phyloP scores from a whole-genome alignment of 192 early-diverging fungal species.

The Irineochytrium annulatum region DNA sequence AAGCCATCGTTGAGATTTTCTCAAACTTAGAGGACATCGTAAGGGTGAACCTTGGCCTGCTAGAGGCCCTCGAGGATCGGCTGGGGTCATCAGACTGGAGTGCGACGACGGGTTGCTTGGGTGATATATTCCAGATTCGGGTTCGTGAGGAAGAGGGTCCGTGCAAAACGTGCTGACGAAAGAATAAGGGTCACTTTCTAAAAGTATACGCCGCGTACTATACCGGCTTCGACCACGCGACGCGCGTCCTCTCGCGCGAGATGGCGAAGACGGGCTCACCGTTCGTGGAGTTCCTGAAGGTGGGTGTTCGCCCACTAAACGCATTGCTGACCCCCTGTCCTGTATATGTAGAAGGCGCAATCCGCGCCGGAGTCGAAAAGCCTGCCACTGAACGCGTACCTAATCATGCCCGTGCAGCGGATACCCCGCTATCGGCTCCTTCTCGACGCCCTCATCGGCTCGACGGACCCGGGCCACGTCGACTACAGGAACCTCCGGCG shows the following conservation, averaged over 20 bases:
- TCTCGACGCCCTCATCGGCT: constrained; percentile 45
- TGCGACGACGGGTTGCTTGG: background rate
- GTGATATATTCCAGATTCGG: background rate
- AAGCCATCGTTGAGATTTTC: background rate
- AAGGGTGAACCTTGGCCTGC: background rate
- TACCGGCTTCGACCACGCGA: constrained; percentile 2
- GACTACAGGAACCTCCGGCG: constrained; percentile 69
- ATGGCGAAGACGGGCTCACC: background rate
- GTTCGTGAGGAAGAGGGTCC: background rate
- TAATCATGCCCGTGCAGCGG: constrained; percentile 88
- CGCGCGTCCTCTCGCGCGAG: background rate
- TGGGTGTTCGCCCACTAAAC: too few relatives aligned
- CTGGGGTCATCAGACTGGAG: background rate
- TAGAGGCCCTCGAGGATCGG: background rate
- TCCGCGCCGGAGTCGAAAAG: background rate
- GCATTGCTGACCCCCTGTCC: background rate
- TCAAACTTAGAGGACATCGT: constrained; percentile 4
- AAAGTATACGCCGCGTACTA: constrained; percentile 13
- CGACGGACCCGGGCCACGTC: constrained; percentile 66
- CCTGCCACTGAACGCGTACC: constrained; percentile 68
- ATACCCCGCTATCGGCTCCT: constrained; percentile 87
- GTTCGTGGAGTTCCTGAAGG: background rate
- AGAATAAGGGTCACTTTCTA: constrained; percentile 4
- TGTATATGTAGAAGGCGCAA: background rate
- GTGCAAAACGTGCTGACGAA: background rate